These are phyloP conservation scores for Dianthus caryophyllus DNA, from an alignment of 148 eudicot species.

Conservation along the genomic window DNA sequence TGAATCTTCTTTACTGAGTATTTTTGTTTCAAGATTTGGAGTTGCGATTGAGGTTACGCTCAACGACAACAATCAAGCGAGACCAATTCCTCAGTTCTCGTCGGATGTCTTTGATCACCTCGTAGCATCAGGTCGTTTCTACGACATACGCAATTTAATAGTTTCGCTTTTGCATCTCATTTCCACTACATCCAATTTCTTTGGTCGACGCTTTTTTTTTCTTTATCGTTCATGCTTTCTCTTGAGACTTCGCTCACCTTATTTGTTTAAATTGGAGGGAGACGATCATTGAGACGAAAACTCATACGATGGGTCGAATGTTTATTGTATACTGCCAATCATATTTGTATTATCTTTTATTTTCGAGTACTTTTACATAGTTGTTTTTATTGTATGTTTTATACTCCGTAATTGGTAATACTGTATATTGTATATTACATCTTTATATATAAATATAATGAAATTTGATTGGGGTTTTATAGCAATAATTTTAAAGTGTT, in stretches of 20 bases:
- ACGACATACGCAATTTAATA: neutral
- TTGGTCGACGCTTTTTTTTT: neutral
- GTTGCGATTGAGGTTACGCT: slow-evolving; percentile 69
- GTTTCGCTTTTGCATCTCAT: neutral
- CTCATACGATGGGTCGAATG: too few species aligned
- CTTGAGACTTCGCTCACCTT: slow-evolving; percentile 58
- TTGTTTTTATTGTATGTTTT: too few species aligned
- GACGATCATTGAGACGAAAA: too few species aligned
- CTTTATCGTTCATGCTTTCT: neutral
- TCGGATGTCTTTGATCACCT: slow-evolving; percentile 87
- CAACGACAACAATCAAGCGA: slow-evolving; percentile 73
- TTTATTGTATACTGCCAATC: too few species aligned
- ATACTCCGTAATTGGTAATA: too few species aligned
- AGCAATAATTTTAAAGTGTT: too few species aligned
- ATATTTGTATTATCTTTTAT: too few species aligned
- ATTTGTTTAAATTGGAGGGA: slow-evolving; percentile 74
- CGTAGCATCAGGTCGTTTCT: slow-evolving; percentile 67
- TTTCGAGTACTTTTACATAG: too few species aligned
- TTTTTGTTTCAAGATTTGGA: slow-evolving; percentile 78
- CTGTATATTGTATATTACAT: too few species aligned
- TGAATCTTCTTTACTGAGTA: too few species aligned
- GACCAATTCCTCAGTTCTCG: slow-evolving; percentile 63
- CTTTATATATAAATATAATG: too few species aligned
- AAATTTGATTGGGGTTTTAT: too few species aligned
- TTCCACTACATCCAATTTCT: neutral